Evolutionary conservation across 768 basidiomycete genomes (phyloP), one percentile per base, ranked within the genome.

Genomic region (Amyloporia xantha): DNA sequence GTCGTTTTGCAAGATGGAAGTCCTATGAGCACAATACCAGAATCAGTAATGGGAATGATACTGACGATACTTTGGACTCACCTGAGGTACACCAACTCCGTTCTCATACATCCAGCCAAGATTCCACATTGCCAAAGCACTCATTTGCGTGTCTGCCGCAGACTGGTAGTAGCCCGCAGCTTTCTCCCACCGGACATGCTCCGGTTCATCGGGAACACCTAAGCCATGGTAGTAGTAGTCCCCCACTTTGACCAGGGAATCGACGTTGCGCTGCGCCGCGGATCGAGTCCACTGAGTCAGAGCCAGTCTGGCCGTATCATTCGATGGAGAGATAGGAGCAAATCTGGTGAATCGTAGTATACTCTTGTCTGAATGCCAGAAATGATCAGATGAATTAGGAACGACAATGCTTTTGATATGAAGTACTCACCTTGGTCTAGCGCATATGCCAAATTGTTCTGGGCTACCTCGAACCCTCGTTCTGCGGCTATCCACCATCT

Each of bases 101-200:
- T 92, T 91, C 69, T 98, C 95, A 64, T 97, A 98, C 96, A 98
- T 98, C 90, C 91, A 97, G 1, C 95, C 96, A 10, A 98, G 69
- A 61, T 97, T 96, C 92, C 92, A 97, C 84, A 96, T 91, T 1
- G 96, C 93, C 54, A 98, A 72, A 1, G 96, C 92, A 57, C 92
- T 96, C 58, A 86, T 57, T 52, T 94, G 90, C 2, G 91, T 94
- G 54, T 93, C 91, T 2, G 90, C 91, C 3, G 96, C 96, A 25
- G 89, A 86, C 61, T 90, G 92, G 60, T 99, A 99, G 62, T 90
- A 97, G 23, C 84, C 81, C 1, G 89, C 93, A 0, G 96, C 96
- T 57, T 92, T 92, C 64, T 95, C 93, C 63, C 82, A 81, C 15
- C 88, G 78, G 17, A 72, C 59, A 1, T 71, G 59, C 56, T 84